Percentiles rank a stretch among this genome's conserved stretches.
These are phyloP conservation scores for Astragalus membranaceus DNA, from an alignment of 306 rosid genomes.

Conservation along the genomic window DNA sequence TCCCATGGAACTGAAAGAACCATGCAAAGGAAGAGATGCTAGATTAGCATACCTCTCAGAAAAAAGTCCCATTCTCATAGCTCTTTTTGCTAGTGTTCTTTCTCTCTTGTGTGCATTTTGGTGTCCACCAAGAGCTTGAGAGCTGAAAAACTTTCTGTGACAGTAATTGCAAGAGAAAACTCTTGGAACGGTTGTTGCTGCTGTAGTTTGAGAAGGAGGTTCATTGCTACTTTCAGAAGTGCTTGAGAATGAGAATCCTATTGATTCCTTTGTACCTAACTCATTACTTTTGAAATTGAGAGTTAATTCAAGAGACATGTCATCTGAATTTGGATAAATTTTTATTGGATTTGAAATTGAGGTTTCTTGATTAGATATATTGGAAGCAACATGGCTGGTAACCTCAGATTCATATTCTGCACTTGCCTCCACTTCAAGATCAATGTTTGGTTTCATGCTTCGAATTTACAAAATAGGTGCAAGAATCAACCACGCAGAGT, in stretches of 20 bases:
- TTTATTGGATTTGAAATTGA: conserved; percentile 31
- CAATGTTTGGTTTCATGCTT: conserved; percentile 57
- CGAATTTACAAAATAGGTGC: conserved; percentile 8
- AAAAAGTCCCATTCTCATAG: conserved; percentile 71
- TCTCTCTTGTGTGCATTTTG: conserved; percentile 92
- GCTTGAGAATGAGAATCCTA: conserved; percentile 66
- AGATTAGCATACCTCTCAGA: conserved; percentile 60
- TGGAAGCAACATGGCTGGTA: conserved; percentile 85
- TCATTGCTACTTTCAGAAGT: conserved; percentile 87
- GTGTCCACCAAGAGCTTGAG: conserved; percentile 96
- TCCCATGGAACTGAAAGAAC: conserved; percentile 69
- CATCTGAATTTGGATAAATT: conserved; percentile 24
- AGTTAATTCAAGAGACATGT: conserved; percentile 57
- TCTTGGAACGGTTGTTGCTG: conserved; percentile 25
- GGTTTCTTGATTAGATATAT: conserved; percentile 54
- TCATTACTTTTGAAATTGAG: conserved; percentile 52
- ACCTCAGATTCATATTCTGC: conserved; percentile 61
- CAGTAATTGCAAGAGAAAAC: conserved; percentile 89
- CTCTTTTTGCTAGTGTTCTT: conserved; percentile 76
- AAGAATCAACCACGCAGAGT: conserved; percentile 15
- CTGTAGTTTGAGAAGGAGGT: conserved; percentile 42
- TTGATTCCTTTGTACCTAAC: conserved; percentile 30
- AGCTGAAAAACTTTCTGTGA: conserved; percentile 80
- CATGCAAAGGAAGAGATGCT: conserved; percentile 75
- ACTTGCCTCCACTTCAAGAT: conserved; percentile 68